Evolutionary conservation across 352 stramenopile genomes (phyloP), one percentile per base, ranked within the genome.

Genomic region (Phytophthora sojae): DNA sequence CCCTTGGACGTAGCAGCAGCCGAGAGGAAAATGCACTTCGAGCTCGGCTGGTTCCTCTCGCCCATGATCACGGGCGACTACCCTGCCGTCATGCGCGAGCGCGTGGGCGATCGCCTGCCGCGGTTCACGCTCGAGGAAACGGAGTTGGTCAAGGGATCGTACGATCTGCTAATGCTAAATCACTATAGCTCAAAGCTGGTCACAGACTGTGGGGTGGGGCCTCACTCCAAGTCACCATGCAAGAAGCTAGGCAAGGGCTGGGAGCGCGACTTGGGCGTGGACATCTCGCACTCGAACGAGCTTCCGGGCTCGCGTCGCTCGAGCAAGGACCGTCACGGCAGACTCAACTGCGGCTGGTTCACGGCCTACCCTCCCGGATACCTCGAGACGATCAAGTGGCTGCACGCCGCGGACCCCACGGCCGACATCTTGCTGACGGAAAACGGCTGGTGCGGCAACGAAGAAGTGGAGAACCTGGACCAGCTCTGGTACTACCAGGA

Each of bases 131-230:
- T 63, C 17, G 76, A 90, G 21, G 82, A 98, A 61, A 60, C 84
- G 26, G 74, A 79, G 29, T 29, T 92, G 35, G 58, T 99, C 17
- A 79, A 81, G 35, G 85, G 82, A 8, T 97, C 89, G 21, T 88
- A 87, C 67, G 97, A 99, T 57, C 93, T 98, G 54, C 90, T 99
- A 61, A 97, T 97, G 57, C 76, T 99, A 6, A 99, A 99, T 74
- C 92, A 98, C 75, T 99, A 99, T 79, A 80, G 73, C n/a, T 86
- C 83, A 23, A 85, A 82, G 59, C 62, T 79, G 5, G 86, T 90
- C 49, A 89, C 81, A 0, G 77, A 94, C 71, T 90, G 81, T 26
- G 55, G 54, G 11, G 32, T 57, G 19, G 80, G 69, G 3, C 52
- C 58, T 0, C 64, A 64, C 26, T 82, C 80, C 11, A 70, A 72